These are phyloP conservation scores for Venturia effusa DNA, from an alignment of 2,329 filamentous ascomycete genomes.

Conservation along the genomic window DNA sequence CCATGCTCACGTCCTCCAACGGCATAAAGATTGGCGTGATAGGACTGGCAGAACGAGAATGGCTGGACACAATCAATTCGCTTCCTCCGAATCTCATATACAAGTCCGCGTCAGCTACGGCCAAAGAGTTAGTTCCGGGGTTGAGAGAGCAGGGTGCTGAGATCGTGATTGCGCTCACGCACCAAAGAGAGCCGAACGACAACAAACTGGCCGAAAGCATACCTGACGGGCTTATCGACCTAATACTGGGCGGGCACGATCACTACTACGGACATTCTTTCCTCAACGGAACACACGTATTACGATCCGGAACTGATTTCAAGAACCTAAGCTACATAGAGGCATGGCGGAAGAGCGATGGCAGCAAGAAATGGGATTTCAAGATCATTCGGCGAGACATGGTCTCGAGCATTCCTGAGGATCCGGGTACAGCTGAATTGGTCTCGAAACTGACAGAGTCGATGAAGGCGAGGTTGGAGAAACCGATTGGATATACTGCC, in stretches of 20 bases:
- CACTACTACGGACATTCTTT: constrained; percentile 75
- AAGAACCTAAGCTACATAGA: constrained; percentile 87
- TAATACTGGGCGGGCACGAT: constrained; percentile 82
- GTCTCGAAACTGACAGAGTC: constrained; percentile 61
- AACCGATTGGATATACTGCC: constrained; percentile 73
- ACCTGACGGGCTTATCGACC: constrained; percentile 62
- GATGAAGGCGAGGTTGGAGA: constrained; percentile 66
- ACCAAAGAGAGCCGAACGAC: constrained; percentile 83
- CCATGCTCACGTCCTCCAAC: constrained; percentile 69
- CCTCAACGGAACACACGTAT: constrained; percentile 68
- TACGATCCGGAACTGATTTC: constrained; percentile 86
- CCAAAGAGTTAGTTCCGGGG: constrained; percentile 61
- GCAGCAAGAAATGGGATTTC: constrained; percentile 58
- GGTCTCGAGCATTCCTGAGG: constrained; percentile 54
- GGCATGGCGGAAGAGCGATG: constrained; percentile 47
- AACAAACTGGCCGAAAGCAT: constrained; percentile 68
- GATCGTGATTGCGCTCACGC: constrained; percentile 70
- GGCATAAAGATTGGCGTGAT: constrained; percentile 80
- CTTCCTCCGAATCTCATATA: constrained; percentile 75
- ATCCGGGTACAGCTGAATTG: constrained; percentile 49
- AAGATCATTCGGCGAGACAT: constrained; percentile 67
- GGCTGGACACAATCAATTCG: constrained; percentile 79
- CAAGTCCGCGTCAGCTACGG: constrained; percentile 65
- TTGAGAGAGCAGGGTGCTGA: constrained; percentile 70
- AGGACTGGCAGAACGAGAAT: constrained; percentile 77